These are phyloP conservation scores for Pythium biforme DNA, from an alignment of 352 stramenopile species.

Conservation along the genomic window DNA sequence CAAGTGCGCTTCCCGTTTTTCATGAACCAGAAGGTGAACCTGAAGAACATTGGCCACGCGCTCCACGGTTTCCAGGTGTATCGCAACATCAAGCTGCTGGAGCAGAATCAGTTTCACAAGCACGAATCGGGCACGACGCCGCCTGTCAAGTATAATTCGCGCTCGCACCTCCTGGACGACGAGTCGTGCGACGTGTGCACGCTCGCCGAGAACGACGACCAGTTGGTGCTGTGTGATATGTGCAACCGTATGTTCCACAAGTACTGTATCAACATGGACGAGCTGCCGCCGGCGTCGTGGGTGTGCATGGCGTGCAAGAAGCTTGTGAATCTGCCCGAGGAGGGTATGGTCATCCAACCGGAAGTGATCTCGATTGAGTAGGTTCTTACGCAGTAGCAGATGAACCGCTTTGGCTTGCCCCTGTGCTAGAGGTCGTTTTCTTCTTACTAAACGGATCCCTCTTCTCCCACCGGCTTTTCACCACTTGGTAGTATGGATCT, in stretches of 20 bases:
- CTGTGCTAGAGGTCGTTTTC: conserved; percentile 15
- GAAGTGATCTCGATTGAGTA: conserved; percentile 74
- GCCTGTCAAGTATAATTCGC: conserved; percentile 61
- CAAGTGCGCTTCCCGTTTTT: conserved; percentile 80
- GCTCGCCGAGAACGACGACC: conserved; percentile 54
- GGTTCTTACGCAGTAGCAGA: conserved; percentile 4
- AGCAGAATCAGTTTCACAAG: conserved; percentile 70
- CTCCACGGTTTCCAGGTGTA: conserved; percentile 81
- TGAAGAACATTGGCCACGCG: conserved; percentile 84
- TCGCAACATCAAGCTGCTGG: conserved; percentile 81
- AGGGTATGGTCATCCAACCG: conserved; percentile 43
- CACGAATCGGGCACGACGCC: conserved; percentile 55
- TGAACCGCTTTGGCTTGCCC: conserved; percentile 3
- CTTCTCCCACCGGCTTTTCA: conserved; percentile 79
- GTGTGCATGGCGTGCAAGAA: conserved; percentile 74
- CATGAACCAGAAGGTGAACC: conserved; percentile 71
- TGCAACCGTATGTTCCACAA: conserved; percentile 85
- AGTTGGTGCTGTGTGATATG: conserved; percentile 78
- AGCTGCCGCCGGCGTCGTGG: conserved; percentile 76
- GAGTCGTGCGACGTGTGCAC: conserved; percentile 70
- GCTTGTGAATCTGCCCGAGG: conserved; percentile 57
- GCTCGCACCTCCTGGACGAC: conserved; percentile 72
- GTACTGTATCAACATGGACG: conserved; percentile 76
- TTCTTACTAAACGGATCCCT: conserved; percentile 34
- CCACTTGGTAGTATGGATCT: conserved; percentile 76